Evolutionary conservation across 1,284 basidiomycete species (phyloP), one percentile per base, ranked within the genome.

Genomic region (Pholiota adiposa): DNA sequence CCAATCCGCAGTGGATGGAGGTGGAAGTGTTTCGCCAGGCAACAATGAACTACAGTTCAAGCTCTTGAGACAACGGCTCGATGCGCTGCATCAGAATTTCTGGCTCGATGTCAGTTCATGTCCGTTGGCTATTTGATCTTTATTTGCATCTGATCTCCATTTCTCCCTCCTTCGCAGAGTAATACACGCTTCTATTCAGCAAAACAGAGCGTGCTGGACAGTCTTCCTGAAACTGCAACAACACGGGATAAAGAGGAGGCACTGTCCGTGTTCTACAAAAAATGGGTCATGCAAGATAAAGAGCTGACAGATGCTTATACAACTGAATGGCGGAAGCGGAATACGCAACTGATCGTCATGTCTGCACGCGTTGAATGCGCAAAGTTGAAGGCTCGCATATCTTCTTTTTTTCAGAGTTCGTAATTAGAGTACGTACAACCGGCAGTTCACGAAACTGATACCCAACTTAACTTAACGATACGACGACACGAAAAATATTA

Each of bases 151-250:
- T 53, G 8, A 46, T 52, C 6, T 25, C 5, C 34, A 9, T 38
- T 41, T 43, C 18, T n/a, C 12, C 9, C 18, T n/a, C 12, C 9
- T 23, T 43, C 59, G 36, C 66, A 93, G 91, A 89, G 83, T 67
- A 93, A 93, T 68, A 79, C 78, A 7, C 86, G 90, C 18, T 92
- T 92, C 67, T 84, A 89, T 67, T 75, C 79, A 14, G 89, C 83
- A 25, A 89, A 87, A 70, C 72, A 80, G 21, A 79, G 82, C 5
- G 77, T 85, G 31, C 76, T 92, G 12, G 72, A 77, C n/a, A 79
- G 82, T 56, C 78, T 91, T 18, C 86, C 87, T 0, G 68, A 79
- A 12, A 71, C 78, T 4, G 76, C 83, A 4, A 75, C 82, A 0
- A 56, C 77, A 0, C 75, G 85, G 52, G 82, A 84, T 67, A 84